A percentile compares a stretch with the other conserved stretches of the same genome.
phyloP scores from a whole-genome alignment of 1,284 basidiomycete species.

The Erythrobasidium hasegawianum region DNA sequence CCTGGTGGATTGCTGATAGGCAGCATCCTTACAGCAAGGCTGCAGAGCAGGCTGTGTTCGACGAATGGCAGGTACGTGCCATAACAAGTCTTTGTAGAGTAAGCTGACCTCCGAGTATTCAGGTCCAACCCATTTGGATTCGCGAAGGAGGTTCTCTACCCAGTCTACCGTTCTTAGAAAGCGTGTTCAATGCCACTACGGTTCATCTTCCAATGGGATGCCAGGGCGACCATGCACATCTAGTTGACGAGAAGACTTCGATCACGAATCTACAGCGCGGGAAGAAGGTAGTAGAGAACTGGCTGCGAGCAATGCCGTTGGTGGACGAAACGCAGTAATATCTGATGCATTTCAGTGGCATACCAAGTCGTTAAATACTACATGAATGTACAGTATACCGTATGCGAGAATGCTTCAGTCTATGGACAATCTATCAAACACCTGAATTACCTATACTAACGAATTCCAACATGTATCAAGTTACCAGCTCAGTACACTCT shows the following conservation, averaged over 20 bases:
- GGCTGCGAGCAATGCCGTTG: constrained; percentile 52
- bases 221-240: constrained; percentile 82
- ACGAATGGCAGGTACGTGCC: constrained; percentile 12
- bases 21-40: constrained; percentile 32
- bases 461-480: too few species aligned
- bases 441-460: too few species aligned
- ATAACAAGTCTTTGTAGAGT: neutral
- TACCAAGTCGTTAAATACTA: neutral
- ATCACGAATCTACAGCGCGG: constrained; percentile 68
- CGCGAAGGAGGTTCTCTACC: constrained; percentile 71
- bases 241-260: constrained; percentile 79
- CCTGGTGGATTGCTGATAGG: constrained; percentile 33
- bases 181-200: constrained; percentile 30
- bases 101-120: constrained; percentile 56
- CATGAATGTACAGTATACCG: too few species aligned
- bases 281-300: constrained; percentile 68
- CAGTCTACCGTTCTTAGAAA: constrained; percentile 17
- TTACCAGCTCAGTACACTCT: too few species aligned
- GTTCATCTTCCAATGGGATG: constrained; percentile 76
- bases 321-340: constrained; percentile 1
- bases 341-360: neutral
- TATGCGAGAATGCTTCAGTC: too few species aligned
- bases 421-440: too few species aligned
- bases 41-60: constrained; percentile 26
- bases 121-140: constrained; percentile 74